Evolutionary conservation across 139 green algal genomes (phyloP).

Genomic region (Closterium sp.): DNA sequence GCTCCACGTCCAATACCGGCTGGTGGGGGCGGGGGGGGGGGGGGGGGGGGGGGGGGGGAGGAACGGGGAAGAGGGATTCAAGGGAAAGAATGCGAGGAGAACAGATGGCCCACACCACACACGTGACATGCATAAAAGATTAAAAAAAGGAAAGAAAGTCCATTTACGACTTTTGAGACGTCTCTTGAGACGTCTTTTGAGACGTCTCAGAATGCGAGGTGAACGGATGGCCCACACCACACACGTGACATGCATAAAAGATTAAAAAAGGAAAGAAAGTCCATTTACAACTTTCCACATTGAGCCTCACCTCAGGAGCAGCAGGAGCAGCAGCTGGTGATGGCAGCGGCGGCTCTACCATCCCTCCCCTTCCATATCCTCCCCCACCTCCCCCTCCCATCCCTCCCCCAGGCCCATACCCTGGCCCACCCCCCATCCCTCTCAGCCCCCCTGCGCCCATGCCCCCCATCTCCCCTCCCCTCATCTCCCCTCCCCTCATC

Average conservation of each 20-base stretch:
- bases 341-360: not conserved
- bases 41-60: too few species aligned
- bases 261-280: too few species aligned
- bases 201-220: too few species aligned
- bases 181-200: too few species aligned
- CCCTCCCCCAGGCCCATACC: constrained; percentile 1
- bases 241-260: too few species aligned
- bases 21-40: not conserved
- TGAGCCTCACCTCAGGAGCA: not conserved
- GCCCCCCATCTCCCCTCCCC: not conserved
- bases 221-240: too few species aligned
- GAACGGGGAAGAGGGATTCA: too few species aligned
- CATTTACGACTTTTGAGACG: too few species aligned
- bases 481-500: not conserved
- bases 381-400: not conserved
- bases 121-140: too few species aligned
- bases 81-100: too few species aligned
- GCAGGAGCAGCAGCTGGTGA: constrained; percentile 44
- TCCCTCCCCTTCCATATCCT: not conserved
- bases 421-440: not conserved
- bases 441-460: not conserved
- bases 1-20: constrained; percentile 30
- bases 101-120: too few species aligned
- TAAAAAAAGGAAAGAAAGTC: too few species aligned
- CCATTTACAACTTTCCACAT: not conserved